A percentile compares a stretch with the other conserved stretches of the same genome.
Conservation (phyloP, 768 basidiomycete species). For the Clitopilus passeckerianus region DNA sequence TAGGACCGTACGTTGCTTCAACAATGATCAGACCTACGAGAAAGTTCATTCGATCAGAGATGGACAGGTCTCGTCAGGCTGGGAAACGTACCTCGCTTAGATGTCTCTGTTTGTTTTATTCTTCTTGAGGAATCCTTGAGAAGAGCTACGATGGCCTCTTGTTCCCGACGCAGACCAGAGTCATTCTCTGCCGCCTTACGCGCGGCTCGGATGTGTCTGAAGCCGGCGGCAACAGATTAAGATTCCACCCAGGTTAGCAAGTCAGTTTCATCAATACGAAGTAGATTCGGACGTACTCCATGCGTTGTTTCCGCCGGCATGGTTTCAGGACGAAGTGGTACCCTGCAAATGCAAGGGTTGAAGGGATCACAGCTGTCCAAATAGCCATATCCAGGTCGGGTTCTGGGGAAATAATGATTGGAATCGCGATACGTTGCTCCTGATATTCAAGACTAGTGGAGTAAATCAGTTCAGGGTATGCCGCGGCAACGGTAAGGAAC, state of each 20-base stretch:
- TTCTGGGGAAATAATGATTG: slow-evolving; percentile 51
- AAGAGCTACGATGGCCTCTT: slow-evolving; percentile 54
- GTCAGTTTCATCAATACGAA: neutral
- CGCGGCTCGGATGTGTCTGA: slow-evolving; percentile 63
- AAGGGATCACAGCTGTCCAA: slow-evolving; percentile 50
- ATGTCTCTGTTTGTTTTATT: slow-evolving; percentile 58
- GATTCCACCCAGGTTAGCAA: neutral
- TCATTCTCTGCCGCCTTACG: slow-evolving; percentile 63
- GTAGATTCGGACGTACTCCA: slow-evolving; percentile 35
- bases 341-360: slow-evolving; percentile 42
- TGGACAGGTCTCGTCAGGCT: slow-evolving; percentile 2
- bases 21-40: slow-evolving; percentile 67
- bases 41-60: slow-evolving; percentile 5
- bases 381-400: slow-evolving; percentile 41
- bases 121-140: slow-evolving; percentile 65
- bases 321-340: slow-evolving; percentile 59
- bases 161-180: slow-evolving; percentile 55
- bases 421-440: slow-evolving; percentile 53
- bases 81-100: slow-evolving; percentile 52
- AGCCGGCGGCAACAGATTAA: slow-evolving; percentile 4
- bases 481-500: slow-evolving; percentile 18
- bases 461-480: slow-evolving; percentile 6
- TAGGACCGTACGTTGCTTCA: slow-evolving; percentile 68
- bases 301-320: slow-evolving; percentile 45
- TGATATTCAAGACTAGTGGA: slow-evolving; percentile 46